Evolutionary conservation across 2,329 filamentous ascomycete genomes (phyloP).

Genomic region (Canariomyces notabilis): DNA sequence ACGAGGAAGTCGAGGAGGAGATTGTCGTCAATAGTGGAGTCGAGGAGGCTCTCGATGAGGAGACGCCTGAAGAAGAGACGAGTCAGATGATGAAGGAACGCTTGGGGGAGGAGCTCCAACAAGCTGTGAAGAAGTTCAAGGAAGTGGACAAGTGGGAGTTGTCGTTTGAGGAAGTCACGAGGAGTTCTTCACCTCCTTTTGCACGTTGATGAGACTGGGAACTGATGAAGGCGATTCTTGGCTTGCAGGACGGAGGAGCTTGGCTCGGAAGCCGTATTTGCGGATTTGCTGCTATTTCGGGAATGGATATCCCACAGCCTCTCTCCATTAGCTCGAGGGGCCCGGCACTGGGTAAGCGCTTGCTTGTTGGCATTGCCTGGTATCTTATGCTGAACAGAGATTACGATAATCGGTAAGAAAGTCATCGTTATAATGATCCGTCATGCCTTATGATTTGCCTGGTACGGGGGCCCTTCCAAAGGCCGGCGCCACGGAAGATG

Average conservation of each 20-base stretch:
- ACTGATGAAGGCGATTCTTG: neutral
- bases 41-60: slow-evolving; percentile 29
- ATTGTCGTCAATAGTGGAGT: slow-evolving; percentile 17
- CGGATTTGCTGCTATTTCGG: neutral
- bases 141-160: slow-evolving; percentile 67
- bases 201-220: slow-evolving; percentile 37
- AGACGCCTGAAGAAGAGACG: slow-evolving; percentile 22
- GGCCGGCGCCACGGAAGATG: neutral
- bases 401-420: neutral
- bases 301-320: slow-evolving; percentile 8
- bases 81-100: slow-evolving; percentile 25
- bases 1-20: slow-evolving; percentile 36
- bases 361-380: slow-evolving; percentile 2
- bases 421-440: neutral
- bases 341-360: slow-evolving; percentile 15
- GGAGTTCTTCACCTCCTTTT: slow-evolving; percentile 47
- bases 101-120: slow-evolving; percentile 49
- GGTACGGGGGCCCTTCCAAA: neutral
- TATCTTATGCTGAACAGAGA: neutral
- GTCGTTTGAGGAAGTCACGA: slow-evolving; percentile 59
- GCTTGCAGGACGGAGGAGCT: neutral
- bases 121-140: slow-evolving; percentile 57
- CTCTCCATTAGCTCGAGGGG: slow-evolving; percentile 13
- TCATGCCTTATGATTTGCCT: neutral
- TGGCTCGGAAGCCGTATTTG: neutral